Conservation (phyloP, 139 green algal species). For the Astrephomene gubernaculifera region DNA sequence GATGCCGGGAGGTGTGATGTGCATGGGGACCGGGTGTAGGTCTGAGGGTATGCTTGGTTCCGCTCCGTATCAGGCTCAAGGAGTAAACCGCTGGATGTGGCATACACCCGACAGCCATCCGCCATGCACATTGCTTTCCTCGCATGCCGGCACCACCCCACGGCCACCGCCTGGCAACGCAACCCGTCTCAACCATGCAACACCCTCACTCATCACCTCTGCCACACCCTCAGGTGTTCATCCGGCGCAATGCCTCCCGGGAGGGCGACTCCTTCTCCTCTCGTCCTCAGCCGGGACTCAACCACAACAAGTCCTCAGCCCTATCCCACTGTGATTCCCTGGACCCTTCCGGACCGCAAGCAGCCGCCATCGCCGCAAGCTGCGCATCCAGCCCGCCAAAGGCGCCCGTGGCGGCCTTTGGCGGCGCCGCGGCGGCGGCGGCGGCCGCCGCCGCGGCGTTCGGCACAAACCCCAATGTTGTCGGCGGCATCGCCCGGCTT, state of each 20-base stretch:
- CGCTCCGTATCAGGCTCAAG: too few relatives aligned
- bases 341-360: neutral
- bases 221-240: neutral
- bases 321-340: neutral
- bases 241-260: constrained; percentile 11
- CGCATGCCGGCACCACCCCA: too few relatives aligned
- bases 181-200: neutral
- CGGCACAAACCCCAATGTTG: neutral
- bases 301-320: neutral
- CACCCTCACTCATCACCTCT: neutral
- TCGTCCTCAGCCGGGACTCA: neutral
- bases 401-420: constrained; percentile 2
- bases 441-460: constrained; percentile 13
- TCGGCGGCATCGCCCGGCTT: neutral
- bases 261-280: constrained; percentile 38
- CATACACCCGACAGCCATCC: too few relatives aligned
- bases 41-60: too few relatives aligned
- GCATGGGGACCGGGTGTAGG: too few relatives aligned
- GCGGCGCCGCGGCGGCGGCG: neutral
- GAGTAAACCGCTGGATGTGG: too few relatives aligned
- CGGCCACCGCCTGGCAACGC: too few relatives aligned
- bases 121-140: too few relatives aligned
- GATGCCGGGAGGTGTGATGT: too few relatives aligned
- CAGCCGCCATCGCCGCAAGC: neutral
- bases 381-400: constrained; percentile 12